phyloP scores from a whole-genome alignment of 495 filamentous ascomycete species.

The Podospora fimiseda region DNA sequence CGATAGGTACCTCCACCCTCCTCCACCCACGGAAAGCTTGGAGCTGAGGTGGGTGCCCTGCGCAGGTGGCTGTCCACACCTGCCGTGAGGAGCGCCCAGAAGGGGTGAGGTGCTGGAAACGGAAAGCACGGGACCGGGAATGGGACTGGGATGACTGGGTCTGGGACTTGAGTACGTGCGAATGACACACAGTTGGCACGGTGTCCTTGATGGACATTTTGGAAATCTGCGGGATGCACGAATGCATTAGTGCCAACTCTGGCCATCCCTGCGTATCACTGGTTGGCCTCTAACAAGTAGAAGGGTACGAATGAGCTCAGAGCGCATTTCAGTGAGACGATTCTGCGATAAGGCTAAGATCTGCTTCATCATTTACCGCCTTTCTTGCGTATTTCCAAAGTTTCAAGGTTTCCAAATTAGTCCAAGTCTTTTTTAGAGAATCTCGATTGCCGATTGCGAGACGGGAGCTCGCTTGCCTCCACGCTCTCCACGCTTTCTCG shows the following conservation, averaged over 20 bases:
- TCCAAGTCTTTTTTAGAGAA: too few relatives aligned
- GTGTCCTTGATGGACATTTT: conserved; percentile 21
- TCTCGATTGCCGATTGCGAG: neutral
- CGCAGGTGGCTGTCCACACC: conserved; percentile 10
- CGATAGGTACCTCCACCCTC: neutral
- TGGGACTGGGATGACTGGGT: too few relatives aligned
- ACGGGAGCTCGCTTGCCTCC: too few relatives aligned
- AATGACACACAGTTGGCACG: conserved; percentile 14
- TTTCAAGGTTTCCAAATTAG: too few relatives aligned
- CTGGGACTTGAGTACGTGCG: too few relatives aligned
- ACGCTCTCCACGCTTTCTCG: too few relatives aligned
- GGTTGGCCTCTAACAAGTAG: too few relatives aligned
- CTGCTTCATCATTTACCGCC: conserved; percentile 17
- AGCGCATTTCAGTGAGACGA: neutral
- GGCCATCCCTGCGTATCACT: too few relatives aligned
- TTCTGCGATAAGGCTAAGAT: conserved; percentile 27
- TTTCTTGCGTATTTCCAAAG: conserved; percentile 11
- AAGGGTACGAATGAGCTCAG: too few relatives aligned
- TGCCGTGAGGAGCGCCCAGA: neutral
- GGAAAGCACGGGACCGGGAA: conserved; percentile 6
- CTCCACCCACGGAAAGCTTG: conserved; percentile 1
- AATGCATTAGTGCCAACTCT: neutral
- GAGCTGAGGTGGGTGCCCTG: conserved; percentile 6
- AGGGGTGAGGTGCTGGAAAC: neutral
- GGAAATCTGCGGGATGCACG: neutral